Base-by-base conservation (phyloP, 148 eudicot genomes). In the Fagopyrum tataricum region DNA sequence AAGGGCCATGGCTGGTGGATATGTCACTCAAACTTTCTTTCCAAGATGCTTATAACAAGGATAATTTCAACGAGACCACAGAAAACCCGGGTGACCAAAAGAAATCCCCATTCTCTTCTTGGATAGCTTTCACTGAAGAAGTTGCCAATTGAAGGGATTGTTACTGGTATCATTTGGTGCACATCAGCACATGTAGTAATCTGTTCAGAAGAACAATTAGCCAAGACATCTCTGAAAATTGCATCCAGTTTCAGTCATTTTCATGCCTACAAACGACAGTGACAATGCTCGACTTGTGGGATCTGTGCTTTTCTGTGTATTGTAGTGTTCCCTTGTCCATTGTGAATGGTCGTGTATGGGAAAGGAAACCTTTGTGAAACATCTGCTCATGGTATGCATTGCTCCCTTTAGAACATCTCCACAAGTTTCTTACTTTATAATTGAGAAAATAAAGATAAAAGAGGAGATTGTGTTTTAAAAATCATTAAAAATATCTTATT, bases 1-100 rank as follows among this genome's bases (percentile, higher is more conserved):
- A 83, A 84, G 88, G 78, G 91, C 98, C 67, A 91, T 93, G 90
- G 40, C 82, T 4, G 98, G 98, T 76, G 98, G 98, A 17, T 85
- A 84, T 71, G 95, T 93, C 75, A 96, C 97, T 2, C 72, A 70
- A 70, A 70, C 72, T 70, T 70, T 70, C 72, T 70, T 70, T 51
- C 17, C 72, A n/a, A 70, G 72, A 51, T 70, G 72, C 72, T 46
- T 70, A 43, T 70, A 20, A 70, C 44, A 12, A 70, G 17, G 8
- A 15, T 31, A 3, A 3, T 0, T 31, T 31, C 1, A 31, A 31
- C 2, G 37, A 31, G 37, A 31, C 37, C 37, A 31, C 37, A 31
- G 37, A 31, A 31, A 31, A 31, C 37, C 37, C 37, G 37, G 37
- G 31, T 64, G 43, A 4, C 15, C 37, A 64, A 61, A 31, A 31